phyloP scores from a whole-genome alignment of 75 land plant species.

The Pseudotsuga menziesii region DNA sequence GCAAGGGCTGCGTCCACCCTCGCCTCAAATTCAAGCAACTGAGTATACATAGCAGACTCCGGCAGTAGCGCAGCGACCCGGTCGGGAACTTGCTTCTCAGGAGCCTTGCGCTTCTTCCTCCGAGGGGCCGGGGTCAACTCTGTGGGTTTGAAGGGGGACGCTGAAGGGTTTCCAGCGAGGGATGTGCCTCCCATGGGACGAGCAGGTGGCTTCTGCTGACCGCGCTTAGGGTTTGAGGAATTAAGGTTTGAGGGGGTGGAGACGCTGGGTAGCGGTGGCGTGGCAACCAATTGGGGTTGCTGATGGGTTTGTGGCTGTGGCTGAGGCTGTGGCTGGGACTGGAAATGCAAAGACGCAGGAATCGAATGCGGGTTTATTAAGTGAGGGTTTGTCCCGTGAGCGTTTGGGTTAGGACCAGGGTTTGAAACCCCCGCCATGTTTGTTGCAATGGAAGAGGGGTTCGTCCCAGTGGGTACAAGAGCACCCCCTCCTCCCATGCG shows the following conservation, averaged over 20 bases:
- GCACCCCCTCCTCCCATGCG: not conserved
- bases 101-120: slow-evolving; percentile 81
- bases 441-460: not conserved
- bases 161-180: slow-evolving; percentile 1
- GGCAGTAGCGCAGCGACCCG: slow-evolving; percentile 87
- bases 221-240: slow-evolving; percentile 24
- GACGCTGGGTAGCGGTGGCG: slow-evolving; percentile 27
- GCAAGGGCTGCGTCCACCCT: slow-evolving; percentile 84
- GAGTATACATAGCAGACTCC: slow-evolving; percentile 93
- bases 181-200: slow-evolving; percentile 24
- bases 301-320: slow-evolving; percentile 16
- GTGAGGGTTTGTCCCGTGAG: not conserved
- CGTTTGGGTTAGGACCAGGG: not conserved
- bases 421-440: not conserved
- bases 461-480: not conserved
- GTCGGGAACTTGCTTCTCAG: slow-evolving; percentile 81
- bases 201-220: slow-evolving; percentile 21
- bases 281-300: slow-evolving; percentile 17
- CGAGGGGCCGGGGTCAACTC: slow-evolving; percentile 78
- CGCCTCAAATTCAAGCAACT: slow-evolving; percentile 93
- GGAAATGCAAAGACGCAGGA: not conserved
- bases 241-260: slow-evolving; percentile 21
- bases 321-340: slow-evolving; percentile 12
- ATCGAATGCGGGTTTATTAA: not conserved
- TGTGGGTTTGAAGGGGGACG: slow-evolving; percentile 52